Evolutionary conservation across 768 basidiomycete species (phyloP), one percentile per base, ranked within the genome.

Genomic region (Agaricus subrufescens): DNA sequence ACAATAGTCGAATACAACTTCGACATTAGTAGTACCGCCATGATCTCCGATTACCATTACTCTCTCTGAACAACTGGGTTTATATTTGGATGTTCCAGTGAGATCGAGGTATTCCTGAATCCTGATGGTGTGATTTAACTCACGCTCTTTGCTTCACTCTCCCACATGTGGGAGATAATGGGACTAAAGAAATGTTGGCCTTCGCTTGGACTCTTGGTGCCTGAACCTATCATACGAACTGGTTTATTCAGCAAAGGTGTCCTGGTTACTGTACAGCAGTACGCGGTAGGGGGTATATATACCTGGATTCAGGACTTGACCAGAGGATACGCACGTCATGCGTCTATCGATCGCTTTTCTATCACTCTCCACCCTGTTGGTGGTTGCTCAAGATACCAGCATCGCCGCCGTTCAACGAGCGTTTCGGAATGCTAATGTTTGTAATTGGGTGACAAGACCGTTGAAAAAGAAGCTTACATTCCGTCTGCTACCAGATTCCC

Each of bases 371-470:
- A 52, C 57, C 12, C 50, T 67, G 19, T 61, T 58, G 26, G 49
- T 53, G 15, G 37, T 46, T 48, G 64, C 66, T 37, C 70, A 71
- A 52, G 69, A 71, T 50, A 68, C 66, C 11, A 71, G 62, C 49
- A 46, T 71, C 40, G 47, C 29, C 3, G 58, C 53, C 8, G 71
- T 74, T 7, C 67, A 66, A 57, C 42, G 51, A 40, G 67, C 68
- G 0, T 74, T 74, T 42, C 56, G 67, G 15, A 55, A 60, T 39
- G 67, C 69, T 19, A 59, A 69, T 49, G 73, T 50, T 8, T 38
- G 48, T 19, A 7, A 7, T 8, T 70, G 26, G 11, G 34, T 34
- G 7, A 34, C 34, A 63, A 63, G 7, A 12, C 12, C 27, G 38
- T 45, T 30, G 19, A 46, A 26, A 29, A 4, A 11, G 11, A 5